Percentiles rank a stretch among this genome's conserved stretches.
These are phyloP conservation scores for Gautieria morchelliformis DNA, from an alignment of 768 basidiomycete genomes.

Conservation along the genomic window DNA sequence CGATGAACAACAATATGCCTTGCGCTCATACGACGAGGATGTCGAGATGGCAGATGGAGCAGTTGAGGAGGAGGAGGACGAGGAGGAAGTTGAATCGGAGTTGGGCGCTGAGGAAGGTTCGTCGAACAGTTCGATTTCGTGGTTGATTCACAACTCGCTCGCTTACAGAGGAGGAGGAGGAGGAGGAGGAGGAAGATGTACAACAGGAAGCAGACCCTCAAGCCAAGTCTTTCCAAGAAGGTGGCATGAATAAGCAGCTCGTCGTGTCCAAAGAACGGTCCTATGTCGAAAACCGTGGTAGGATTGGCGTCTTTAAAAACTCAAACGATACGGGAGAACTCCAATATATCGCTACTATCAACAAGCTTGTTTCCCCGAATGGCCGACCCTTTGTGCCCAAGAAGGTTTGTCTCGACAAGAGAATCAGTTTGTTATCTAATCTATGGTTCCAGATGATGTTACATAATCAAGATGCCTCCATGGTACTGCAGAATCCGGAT, in stretches of 20 bases:
- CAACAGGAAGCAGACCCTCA: constrained; percentile 33
- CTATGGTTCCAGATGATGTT: constrained; percentile 67
- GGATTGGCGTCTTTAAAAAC: constrained; percentile 85
- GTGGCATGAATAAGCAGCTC: constrained; percentile 83
- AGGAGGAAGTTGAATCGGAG: constrained; percentile 41
- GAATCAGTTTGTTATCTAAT: constrained; percentile 15
- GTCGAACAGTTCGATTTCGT: constrained; percentile 7
- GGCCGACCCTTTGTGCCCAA: constrained; percentile 80
- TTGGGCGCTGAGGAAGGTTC: constrained; percentile 58
- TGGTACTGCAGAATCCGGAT: constrained; percentile 82
- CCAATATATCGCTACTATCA: constrained; percentile 82
- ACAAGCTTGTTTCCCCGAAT: constrained; percentile 67
- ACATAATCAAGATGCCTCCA: constrained; percentile 91
- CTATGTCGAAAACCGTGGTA: constrained; percentile 86
- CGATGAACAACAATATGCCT: constrained; percentile 82
- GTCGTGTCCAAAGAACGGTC: constrained; percentile 91
- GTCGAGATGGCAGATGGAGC: constrained; percentile 79
- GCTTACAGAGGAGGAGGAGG: constrained; percentile 24
- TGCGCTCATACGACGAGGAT: constrained; percentile 67
- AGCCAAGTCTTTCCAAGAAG: constrained; percentile 42
- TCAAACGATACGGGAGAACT: constrained; percentile 51
- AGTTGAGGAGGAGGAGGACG: constrained; percentile 68
- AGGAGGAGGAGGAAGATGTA: constrained; percentile 29
- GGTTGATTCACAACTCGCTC: neutral
- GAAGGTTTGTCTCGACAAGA: constrained; percentile 40